Evolutionary conservation across 2,329 filamentous ascomycete species (phyloP).

Genomic region (Claviceps spartinae): DNA sequence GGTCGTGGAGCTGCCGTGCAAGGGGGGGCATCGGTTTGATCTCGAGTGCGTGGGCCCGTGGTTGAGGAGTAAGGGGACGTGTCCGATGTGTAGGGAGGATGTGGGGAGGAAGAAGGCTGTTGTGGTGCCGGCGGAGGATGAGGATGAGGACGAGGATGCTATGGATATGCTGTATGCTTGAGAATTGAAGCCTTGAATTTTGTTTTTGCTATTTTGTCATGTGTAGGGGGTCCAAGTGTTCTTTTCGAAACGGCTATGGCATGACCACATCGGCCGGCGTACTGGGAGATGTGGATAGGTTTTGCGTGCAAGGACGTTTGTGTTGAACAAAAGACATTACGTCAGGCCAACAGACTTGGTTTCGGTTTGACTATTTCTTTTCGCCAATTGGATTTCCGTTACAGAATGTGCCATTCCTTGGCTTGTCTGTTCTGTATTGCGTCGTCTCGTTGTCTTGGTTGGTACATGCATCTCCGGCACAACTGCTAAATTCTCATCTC

Average conservation of each 20-base stretch:
- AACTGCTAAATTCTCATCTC: too few species aligned
- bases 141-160: slow-evolving; percentile 38
- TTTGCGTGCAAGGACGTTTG: neutral
- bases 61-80: slow-evolving; percentile 50
- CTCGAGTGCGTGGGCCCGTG: slow-evolving; percentile 56
- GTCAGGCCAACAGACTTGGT: neutral
- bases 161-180: slow-evolving; percentile 34
- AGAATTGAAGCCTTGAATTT: neutral
- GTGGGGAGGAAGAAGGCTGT: slow-evolving; percentile 40
- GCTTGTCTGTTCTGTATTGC: too few species aligned
- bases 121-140: slow-evolving; percentile 25
- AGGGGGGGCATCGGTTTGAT: slow-evolving; percentile 45
- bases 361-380: too few species aligned
- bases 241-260: neutral
- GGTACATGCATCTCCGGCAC: too few species aligned
- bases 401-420: too few species aligned
- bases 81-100: slow-evolving; percentile 49
- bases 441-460: too few species aligned
- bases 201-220: neutral
- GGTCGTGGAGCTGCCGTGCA: slow-evolving; percentile 51
- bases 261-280: neutral
- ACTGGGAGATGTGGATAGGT: too few species aligned
- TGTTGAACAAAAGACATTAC: neutral
- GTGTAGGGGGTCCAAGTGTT: too few species aligned
- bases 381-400: too few species aligned